These are phyloP conservation scores for Boletus reticuloceps DNA, from an alignment of 768 basidiomycete species.

Conservation along the genomic window DNA sequence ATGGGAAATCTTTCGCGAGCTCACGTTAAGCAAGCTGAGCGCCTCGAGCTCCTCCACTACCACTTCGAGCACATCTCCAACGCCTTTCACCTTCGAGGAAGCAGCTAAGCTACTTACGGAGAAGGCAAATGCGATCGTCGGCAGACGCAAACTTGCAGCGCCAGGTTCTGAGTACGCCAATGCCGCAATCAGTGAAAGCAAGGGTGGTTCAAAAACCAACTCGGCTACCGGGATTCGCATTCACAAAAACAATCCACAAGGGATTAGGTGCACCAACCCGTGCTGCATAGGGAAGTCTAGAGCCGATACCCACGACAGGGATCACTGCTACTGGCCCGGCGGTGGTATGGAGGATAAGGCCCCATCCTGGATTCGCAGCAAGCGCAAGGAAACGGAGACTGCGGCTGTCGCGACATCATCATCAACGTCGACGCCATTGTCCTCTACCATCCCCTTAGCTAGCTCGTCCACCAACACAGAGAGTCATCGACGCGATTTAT, in stretches of 20 bases:
- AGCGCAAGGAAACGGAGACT: background rate
- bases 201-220: too few species aligned
- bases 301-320: background rate
- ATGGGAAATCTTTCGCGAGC: background rate
- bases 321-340: background rate
- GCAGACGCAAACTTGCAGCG: too few species aligned
- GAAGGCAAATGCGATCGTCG: too few species aligned
- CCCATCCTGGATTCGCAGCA: background rate
- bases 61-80: too few species aligned
- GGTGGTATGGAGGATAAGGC: background rate
- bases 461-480: too few species aligned
- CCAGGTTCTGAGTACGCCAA: too few species aligned
- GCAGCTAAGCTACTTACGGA: too few species aligned
- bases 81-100: too few species aligned
- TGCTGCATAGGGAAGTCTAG: rapidly evolving
- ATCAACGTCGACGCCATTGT: background rate
- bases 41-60: too few species aligned
- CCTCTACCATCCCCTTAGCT: too few species aligned
- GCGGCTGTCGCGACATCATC: background rate
- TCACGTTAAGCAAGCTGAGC: background rate
- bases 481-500: background rate
- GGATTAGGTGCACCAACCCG: background rate
- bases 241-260: background rate
- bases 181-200: too few species aligned
- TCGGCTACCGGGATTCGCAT: too few species aligned